A percentile compares a stretch with the other conserved stretches of the same genome.
These are phyloP conservation scores for Penicillium sp. DNA, from an alignment of 2,329 filamentous ascomycete species.

Conservation along the genomic window DNA sequence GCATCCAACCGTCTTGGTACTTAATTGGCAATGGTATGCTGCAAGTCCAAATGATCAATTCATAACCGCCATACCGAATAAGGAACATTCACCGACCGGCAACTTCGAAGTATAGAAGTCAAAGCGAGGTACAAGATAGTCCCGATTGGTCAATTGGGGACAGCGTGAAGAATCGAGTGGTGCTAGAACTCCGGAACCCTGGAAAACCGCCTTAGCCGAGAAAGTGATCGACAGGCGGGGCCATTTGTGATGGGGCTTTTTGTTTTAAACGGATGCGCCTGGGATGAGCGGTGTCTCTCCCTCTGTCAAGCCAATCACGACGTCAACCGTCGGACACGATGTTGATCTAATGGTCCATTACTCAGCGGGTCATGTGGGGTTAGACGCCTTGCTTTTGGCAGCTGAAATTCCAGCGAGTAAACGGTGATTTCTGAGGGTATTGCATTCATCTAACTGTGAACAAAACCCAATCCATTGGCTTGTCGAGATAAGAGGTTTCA, in stretches of 20 bases:
- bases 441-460: no score
- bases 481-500: not conserved
- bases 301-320: slow-evolving; percentile 20
- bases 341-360: slow-evolving; percentile 4
- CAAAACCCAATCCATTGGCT: no score
- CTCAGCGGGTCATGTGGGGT: slow-evolving; percentile 1
- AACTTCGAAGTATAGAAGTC: not conserved
- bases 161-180: slow-evolving; percentile 23
- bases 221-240: slow-evolving; percentile 15
- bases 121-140: not conserved
- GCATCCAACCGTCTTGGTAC: not conserved
- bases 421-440: not conserved
- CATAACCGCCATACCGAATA: slow-evolving; percentile 9
- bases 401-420: not conserved
- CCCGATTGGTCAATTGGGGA: slow-evolving; percentile 8
- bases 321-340: slow-evolving; percentile 13
- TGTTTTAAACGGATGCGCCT: not conserved
- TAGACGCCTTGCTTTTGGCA: not conserved
- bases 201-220: slow-evolving; percentile 1
- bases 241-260: not conserved
- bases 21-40: slow-evolving; percentile 2
- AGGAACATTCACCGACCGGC: slow-evolving; percentile 21
- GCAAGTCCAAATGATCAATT: not conserved
- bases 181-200: slow-evolving; percentile 2
- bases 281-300: not conserved